phyloP scores from a whole-genome alignment of 371 early-diverging fungal species.

The Mucor velutinosus region DNA sequence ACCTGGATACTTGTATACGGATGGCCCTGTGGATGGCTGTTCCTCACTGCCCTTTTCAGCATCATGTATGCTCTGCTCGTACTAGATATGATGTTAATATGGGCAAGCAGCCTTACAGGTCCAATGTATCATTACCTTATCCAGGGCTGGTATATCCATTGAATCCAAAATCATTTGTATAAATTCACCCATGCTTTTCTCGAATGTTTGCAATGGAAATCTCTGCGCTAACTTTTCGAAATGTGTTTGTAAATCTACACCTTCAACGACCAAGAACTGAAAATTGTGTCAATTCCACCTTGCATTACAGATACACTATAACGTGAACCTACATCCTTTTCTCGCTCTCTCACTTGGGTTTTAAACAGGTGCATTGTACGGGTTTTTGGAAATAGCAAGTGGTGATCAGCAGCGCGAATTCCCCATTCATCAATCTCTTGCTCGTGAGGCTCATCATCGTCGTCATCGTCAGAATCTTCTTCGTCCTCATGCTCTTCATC shows the following conservation, averaged over 20 bases:
- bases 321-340: conserved; percentile 43
- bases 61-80: conserved; percentile 11
- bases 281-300: neutral
- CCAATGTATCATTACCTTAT: conserved; percentile 31
- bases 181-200: conserved; percentile 50
- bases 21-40: conserved; percentile 7
- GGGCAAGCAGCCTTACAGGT: neutral
- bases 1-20: conserved; percentile 50
- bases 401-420: conserved; percentile 49
- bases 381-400: conserved; percentile 52
- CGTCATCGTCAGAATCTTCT: conserved; percentile 31
- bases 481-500: conserved; percentile 41
- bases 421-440: conserved; percentile 37
- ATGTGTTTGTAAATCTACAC: conserved; percentile 43
- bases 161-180: conserved; percentile 48
- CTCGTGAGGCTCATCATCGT: conserved; percentile 27
- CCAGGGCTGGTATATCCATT: conserved; percentile 45
- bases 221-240: conserved; percentile 52
- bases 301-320: neutral
- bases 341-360: conserved; percentile 49
- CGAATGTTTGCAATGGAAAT: conserved; percentile 53
- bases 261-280: conserved; percentile 47
- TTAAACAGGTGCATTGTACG: conserved; percentile 53
- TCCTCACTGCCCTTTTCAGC: conserved; percentile 7
- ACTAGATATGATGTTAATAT: conserved; percentile 2